These are phyloP conservation scores for Microstegium vimineum DNA, from an alignment of 176 grass and related monocot species.

Conservation along the genomic window DNA sequence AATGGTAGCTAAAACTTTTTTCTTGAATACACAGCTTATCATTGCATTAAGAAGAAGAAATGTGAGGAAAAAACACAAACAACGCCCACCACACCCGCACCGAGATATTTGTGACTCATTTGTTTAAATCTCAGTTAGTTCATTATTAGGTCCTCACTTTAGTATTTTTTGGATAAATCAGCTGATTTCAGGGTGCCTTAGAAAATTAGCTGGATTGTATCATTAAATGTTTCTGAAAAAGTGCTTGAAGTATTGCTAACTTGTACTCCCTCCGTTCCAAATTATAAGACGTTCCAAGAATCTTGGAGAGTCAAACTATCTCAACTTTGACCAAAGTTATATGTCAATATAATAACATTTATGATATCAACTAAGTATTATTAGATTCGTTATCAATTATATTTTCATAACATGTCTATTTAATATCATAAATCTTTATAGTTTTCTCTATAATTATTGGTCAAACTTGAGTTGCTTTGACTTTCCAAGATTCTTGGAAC, in stretches of 20 bases:
- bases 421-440: too few relatives aligned
- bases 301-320: too few relatives aligned
- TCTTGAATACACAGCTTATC: background rate
- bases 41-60: background rate
- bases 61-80: background rate
- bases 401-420: too few relatives aligned
- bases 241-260: background rate
- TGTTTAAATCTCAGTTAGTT: slow-evolving; percentile 5
- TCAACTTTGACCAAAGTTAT: too few relatives aligned
- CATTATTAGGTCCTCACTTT: background rate
- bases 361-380: too few relatives aligned
- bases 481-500: too few relatives aligned
- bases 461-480: too few relatives aligned
- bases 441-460: too few relatives aligned
- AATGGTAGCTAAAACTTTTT: background rate
- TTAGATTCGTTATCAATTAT: too few relatives aligned
- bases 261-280: too few relatives aligned
- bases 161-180: background rate
- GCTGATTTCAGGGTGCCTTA: background rate
- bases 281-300: too few relatives aligned
- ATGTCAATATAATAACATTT: too few relatives aligned
- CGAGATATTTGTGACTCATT: background rate
- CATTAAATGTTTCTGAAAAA: background rate
- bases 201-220: background rate
- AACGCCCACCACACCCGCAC: background rate